Base-by-base conservation (phyloP, 495 filamentous ascomycete species). In the Penicillium paradoxum region DNA sequence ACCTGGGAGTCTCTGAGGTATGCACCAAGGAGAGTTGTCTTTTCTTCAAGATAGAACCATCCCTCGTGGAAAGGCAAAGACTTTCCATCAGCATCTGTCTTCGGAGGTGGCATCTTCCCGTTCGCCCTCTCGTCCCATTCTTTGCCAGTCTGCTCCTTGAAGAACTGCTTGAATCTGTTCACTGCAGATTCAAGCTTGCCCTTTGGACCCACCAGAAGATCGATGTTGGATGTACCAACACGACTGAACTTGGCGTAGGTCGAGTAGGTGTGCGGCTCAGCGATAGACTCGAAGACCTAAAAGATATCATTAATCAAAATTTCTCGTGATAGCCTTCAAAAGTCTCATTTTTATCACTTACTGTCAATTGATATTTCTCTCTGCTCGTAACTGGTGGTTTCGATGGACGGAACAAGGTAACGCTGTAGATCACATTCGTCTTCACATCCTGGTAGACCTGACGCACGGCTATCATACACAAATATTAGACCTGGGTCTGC, bases 221-320 rank as follows among this genome's bases (percentile, higher is more conserved):
- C 55, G 2, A 59, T 48, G 1, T 39, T 45, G 0, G 56, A 58
- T 25, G 30, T 56, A 0, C 73, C 71, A 2, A 59, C 52, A 0
- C 68, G 61, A 18, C 57, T 69, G 47, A 71, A 76, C 42, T 66
- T 74, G 40, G 59, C 54, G 27, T 66, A 67, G 2, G 67, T 58
- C 8, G 71, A 63, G 60, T 83, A 86, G 14, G 60, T 66, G 46
- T 70, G 65, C 2, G 80, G 80, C 5, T 60, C 38, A 7, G 68
- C 54, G 53, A 75, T 66, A 0, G 76, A 71, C 57, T 83, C 74
- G 58, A 74, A 85, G 51, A 84, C 65, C 81, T 83, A 51, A 2
- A 25, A 17, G 15, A 49, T 38, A 40, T 53, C 11, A 50, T 48
- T 56, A 22, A 27, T 11, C 29, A 11, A 13, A 11, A 32, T 22